phyloP scores from a whole-genome alignment of 345 rosid species.

The Gossypium australe region DNA sequence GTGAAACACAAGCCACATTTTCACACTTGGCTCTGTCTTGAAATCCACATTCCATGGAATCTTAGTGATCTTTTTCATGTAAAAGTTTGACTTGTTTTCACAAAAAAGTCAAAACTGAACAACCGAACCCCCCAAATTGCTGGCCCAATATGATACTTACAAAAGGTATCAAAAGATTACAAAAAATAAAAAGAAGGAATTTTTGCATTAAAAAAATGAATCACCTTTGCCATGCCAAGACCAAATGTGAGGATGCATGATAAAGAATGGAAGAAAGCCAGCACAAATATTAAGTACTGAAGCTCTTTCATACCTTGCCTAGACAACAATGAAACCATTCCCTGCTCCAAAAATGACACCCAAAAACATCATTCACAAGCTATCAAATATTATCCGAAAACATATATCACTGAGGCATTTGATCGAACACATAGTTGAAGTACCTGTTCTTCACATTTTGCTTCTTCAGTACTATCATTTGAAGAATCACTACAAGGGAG shows the following conservation, averaged over 20 bases:
- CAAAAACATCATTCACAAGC: neutral
- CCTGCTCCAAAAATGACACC: conserved; percentile 29
- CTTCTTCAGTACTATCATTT: conserved; percentile 34
- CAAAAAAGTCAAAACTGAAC: neutral
- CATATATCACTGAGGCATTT: neutral
- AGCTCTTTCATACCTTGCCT: conserved; percentile 42
- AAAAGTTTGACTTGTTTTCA: neutral
- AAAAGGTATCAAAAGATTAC: neutral
- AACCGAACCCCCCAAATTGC: neutral
- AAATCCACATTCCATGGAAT: neutral
- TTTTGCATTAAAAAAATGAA: neutral
- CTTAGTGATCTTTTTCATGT: neutral
- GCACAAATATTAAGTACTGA: conserved; percentile 44
- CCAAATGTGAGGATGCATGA: conserved; percentile 45
- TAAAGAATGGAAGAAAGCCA: conserved; percentile 49
- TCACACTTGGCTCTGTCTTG: conserved; percentile 3
- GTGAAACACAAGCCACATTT: conserved; percentile 16
- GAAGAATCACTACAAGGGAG: conserved; percentile 43
- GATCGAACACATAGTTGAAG: neutral
- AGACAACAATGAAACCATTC: conserved; percentile 44
- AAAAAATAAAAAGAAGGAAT: neutral
- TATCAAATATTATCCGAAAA: neutral
- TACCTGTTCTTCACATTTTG: conserved; percentile 42
- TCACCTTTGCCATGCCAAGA: conserved; percentile 70
- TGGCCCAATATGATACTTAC: neutral